Evolutionary conservation across 2,329 filamentous ascomycete genomes (phyloP), one percentile per base, ranked within the genome.

Genomic region (Corynespora cassiicola): DNA sequence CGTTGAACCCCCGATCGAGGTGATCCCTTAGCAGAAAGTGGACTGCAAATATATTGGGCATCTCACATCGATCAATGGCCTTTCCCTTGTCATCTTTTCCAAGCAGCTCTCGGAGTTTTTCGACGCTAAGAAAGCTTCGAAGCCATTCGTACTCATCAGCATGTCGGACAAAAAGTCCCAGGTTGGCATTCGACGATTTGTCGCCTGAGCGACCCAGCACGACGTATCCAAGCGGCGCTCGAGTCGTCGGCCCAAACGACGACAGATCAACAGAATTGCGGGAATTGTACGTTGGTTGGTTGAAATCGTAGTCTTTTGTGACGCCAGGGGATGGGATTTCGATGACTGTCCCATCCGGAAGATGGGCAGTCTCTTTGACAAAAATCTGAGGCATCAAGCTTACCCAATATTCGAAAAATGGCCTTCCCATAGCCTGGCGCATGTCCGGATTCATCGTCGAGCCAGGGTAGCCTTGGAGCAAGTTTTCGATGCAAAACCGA

Each of bases 81-180:
- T 48, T 43, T 11, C 54, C 65, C 6, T 67, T 50, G 66, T 71
- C 76, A 40, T 78, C 75, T 7, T 72, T 61, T 1, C 65, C 74
- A 1, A 78, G 66, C 30, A 74, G 48, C 7, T 66, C 48, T n/a
- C 63, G 58, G 37, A 77, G 48, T 10, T 57, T 64, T 4, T 53
- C 42, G 7, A 61, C 54, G 1, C 66, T 75, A 49, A 79, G 56
- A 5, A 75, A 68, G 3, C 56, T 52, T 14, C 62, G 65, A 7
- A 74, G 55, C 71, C 70, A 74, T 2, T 69, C 52, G 45, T 65
- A 78, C 48, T 77, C 73, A 19, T 74, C 68, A 1, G 52, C 49
- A 22, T 60, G 48, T 1, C 66, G 63, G 3, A 72, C 68, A 35
- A 68, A 73, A 9, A 74, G 39, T 0, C 74, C 71, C 15, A 72